These are phyloP conservation scores for Umbellularia californica DNA, from an alignment of 164 flowering plant species.

Conservation along the genomic window DNA sequence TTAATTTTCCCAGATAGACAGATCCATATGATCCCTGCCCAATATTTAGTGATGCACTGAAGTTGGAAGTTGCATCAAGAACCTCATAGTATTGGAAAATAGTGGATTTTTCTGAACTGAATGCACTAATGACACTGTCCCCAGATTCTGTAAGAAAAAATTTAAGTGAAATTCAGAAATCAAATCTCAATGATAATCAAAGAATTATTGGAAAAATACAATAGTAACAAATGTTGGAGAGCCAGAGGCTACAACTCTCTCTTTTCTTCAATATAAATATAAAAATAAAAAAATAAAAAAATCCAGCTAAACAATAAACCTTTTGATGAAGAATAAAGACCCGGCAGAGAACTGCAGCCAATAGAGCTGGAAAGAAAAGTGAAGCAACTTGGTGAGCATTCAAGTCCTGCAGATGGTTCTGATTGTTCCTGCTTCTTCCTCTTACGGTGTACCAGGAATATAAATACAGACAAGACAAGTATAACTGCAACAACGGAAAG, in stretches of 20 bases:
- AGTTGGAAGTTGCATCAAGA: slow-evolving; percentile 25
- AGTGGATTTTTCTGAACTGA: slow-evolving; percentile 19
- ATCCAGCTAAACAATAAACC: background rate
- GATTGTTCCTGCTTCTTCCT: slow-evolving; percentile 8
- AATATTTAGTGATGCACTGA: slow-evolving; percentile 20
- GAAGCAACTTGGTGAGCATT: slow-evolving; percentile 4
- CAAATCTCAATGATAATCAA: too few relatives aligned
- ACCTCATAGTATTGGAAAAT: slow-evolving; percentile 25
- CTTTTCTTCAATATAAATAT: background rate
- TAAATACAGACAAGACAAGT: slow-evolving; percentile 1
- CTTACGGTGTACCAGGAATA: slow-evolving; percentile 16
- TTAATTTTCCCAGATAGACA: slow-evolving; percentile 28
- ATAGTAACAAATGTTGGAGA: background rate
- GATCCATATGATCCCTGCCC: slow-evolving; percentile 40
- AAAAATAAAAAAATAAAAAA: background rate
- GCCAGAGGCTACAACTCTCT: background rate
- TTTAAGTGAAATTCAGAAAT: too few relatives aligned
- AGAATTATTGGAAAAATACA: background rate
- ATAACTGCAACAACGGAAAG: slow-evolving; percentile 9
- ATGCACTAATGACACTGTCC: background rate
- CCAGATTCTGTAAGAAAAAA: slow-evolving; percentile 15
- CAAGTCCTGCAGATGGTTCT: slow-evolving; percentile 5
- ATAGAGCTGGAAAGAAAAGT: background rate
- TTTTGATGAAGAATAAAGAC: background rate
- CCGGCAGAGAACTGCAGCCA: background rate